Evolutionary conservation across 257 asterid genomes (phyloP).

Genomic region (Cordia subcordata): DNA sequence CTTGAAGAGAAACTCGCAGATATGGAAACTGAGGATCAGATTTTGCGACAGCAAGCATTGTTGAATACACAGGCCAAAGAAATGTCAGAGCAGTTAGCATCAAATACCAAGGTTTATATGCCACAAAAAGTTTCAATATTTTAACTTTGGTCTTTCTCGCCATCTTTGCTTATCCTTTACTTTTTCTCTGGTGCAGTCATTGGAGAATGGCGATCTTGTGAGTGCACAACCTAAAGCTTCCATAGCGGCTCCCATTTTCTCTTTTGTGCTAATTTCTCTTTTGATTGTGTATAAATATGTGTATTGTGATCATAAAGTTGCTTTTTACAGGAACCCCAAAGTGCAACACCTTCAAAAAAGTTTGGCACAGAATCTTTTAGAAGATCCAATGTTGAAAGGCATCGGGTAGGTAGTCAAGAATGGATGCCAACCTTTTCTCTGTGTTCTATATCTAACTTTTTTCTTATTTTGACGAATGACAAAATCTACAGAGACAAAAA

Average conservation of each 20-base stretch:
- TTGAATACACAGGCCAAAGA: conserved; percentile 54
- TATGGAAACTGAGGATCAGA: conserved; percentile 85
- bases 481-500: too few relatives aligned
- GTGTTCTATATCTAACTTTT: too few relatives aligned
- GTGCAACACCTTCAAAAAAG: conserved; percentile 23
- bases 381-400: conserved; percentile 62
- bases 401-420: conserved; percentile 70
- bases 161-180: conserved; percentile 16
- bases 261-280: too few relatives aligned
- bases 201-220: conserved; percentile 69
- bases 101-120: conserved; percentile 47
- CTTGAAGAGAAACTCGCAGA: conserved; percentile 86
- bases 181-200: conserved; percentile 41
- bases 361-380: conserved; percentile 58
- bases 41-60: conserved; percentile 78
- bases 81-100: conserved; percentile 41
- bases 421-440: too few relatives aligned
- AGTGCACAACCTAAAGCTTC: too few relatives aligned
- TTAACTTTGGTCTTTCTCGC: conserved; percentile 4
- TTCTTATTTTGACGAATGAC: too few relatives aligned
- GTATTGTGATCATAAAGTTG: neutral
- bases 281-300: too few relatives aligned
- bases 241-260: too few relatives aligned
- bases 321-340: neutral
- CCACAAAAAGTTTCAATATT: too few relatives aligned